Base-by-base conservation (phyloP, 192 early-diverging fungal species). In the Linnemannia hyalina region DNA sequence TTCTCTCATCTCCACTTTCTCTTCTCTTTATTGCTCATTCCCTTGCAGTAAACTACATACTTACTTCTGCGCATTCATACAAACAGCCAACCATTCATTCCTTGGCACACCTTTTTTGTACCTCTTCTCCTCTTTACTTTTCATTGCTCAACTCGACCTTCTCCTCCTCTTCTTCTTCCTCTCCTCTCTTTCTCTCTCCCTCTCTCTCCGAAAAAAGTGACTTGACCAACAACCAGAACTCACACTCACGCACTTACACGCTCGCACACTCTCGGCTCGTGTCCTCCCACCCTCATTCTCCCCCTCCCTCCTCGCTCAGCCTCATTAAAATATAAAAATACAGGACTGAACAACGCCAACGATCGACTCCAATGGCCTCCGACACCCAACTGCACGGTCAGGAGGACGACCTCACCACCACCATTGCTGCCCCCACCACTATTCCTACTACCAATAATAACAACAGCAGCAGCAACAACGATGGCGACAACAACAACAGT, bases 301-400 rank as follows among this genome's bases (percentile, higher is more conserved):
- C 15, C 29, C 68, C 68, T 16, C 38, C 40, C 22, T 22, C 69
- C 35, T 26, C 60, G 60, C 60, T 65, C 60, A 65, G 60, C 60
- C 60, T 32, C 60, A 65, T 29, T 65, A 26, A 65, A 29, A 26
- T 29, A 65, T 29, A 65, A 35, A 13, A 65, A 4, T 65, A 65
- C n/a, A 65, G 55, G 38, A 70, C 38, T 42, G 69, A 70, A 32
- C 60, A 46, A 15, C 29, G 60, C 11, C 60, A 46, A 15, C 60
- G 60, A 65, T 80, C 52, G 22, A 41, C 70, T 49, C 63, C n/a
- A 73, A 85, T 85, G 83, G 83, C 83, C 15, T 80, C 83, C 54
- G 83, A 85, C 76, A 85, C 73, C 40, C 78, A 79, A 70, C 74
- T 70, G 2, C 74, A 80, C 55, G 74, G 74, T 65, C 73, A 65